Evolutionary conservation across 768 basidiomycete genomes (phyloP), one percentile per base, ranked within the genome.

Genomic region (Termitomyces sp.): DNA sequence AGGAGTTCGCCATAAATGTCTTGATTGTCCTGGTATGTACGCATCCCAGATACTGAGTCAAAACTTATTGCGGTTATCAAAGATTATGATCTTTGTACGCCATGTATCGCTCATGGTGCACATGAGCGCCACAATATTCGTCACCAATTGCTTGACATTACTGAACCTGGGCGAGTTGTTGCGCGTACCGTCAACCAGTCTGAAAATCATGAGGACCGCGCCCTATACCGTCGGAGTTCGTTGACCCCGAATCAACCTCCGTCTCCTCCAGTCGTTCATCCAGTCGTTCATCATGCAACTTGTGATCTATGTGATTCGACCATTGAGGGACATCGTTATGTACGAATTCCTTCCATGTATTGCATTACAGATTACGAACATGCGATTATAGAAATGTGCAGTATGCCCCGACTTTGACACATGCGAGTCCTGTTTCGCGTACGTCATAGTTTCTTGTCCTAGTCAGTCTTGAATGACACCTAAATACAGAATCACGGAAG

Each of bases 401-500:
- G 70, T 76, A 60, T 94, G 92, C 73, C 91, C 92, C n/a, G 91
- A 95, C 68, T 95, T 86, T 65, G 92, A 95, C 66, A 82, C 86
- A 9, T 95, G 93, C 68, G 68, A 72, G 15, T 72, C 78, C 15
- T 95, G 93, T 74, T 92, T 88, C 73, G 77, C 74, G 83, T 87
- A 68, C 51, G 76, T 66, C 5, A 43, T 7, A 31, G 42, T 17
- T 38, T 51, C 12, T 14, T 49, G 20, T 32, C 8, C 7, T 46
- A 54, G 32, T 25, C 38, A n/a, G 42, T 11, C 8, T 53, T 57
- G 53, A 20, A 59, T 63, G 43, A 52, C 48, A 36, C 49, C 20
- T 20, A 45, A 40, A 50, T 37, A 12, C 50, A 88, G 83, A 62
- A 91, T 92, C 56, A 86, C 84, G 0, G 60, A 71, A 20, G 85